Evolutionary conservation across 1,284 basidiomycete genomes (phyloP).

Genomic region (Tausonia pullulans): DNA sequence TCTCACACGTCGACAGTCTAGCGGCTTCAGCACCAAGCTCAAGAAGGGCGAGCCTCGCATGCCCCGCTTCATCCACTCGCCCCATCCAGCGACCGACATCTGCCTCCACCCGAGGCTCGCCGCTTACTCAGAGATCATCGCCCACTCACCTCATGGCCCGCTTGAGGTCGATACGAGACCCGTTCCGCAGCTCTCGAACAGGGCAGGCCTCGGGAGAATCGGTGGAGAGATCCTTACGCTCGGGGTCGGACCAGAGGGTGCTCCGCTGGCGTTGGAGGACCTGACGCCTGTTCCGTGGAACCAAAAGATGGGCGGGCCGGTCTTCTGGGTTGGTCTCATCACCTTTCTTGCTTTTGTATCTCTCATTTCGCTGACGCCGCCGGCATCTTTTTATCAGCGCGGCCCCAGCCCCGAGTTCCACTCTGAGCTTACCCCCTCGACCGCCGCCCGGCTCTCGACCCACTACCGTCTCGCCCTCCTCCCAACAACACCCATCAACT

Average conservation of each 20-base stretch:
- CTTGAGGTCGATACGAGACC: conserved; percentile 12
- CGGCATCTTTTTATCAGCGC: neutral
- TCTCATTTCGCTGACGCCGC: neutral
- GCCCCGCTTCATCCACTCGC: conserved; percentile 9
- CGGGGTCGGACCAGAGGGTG: neutral
- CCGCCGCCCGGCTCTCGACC: conserved; percentile 2
- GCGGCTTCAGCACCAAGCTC: too few relatives aligned
- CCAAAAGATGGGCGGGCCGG: conserved; percentile 1
- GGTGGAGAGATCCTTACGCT: conserved; percentile 6
- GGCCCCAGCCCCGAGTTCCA: conserved; percentile 3
- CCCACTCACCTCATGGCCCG: neutral
- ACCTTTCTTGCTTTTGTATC: neutral
- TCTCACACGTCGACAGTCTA: neutral
- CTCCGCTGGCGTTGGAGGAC: neutral
- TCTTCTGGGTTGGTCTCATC: conserved; percentile 5
- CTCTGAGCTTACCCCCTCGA: neutral
- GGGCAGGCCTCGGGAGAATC: conserved; percentile 1
- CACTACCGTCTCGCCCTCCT: conserved; percentile 6
- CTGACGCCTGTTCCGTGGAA: neutral
- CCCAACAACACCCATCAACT: conserved; percentile 5
- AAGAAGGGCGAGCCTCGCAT: neutral
- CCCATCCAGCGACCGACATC: neutral
- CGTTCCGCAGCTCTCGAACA: conserved; percentile 1
- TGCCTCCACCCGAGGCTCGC: conserved; percentile 9
- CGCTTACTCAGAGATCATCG: neutral